phyloP scores from a whole-genome alignment of 2,329 filamentous ascomycete genomes.

The Fusarium lateritium region DNA sequence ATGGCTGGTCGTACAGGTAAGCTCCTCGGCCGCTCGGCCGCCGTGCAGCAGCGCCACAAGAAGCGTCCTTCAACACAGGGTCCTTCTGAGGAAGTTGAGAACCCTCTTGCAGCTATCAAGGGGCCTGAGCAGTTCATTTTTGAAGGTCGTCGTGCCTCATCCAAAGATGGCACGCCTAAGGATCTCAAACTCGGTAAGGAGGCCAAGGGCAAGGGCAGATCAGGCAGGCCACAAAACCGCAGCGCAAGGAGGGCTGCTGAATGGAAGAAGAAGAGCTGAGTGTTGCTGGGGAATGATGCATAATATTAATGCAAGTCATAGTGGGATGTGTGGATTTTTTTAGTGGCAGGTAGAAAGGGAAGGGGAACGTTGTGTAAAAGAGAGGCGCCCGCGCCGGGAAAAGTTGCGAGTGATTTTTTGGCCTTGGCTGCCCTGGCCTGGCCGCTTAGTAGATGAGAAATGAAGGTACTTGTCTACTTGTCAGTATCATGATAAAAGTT shows the following conservation, averaged over 20 bases:
- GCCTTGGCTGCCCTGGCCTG: slow-evolving; percentile 21
- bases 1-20: slow-evolving; percentile 80
- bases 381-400: slow-evolving; percentile 34
- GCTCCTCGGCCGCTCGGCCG: slow-evolving; percentile 79
- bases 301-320: slow-evolving; percentile 7
- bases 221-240: slow-evolving; percentile 56
- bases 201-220: slow-evolving; percentile 63
- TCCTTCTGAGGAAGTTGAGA: slow-evolving; percentile 38
- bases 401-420: slow-evolving; percentile 42
- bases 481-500: slow-evolving; percentile 7
- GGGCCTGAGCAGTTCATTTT: slow-evolving; percentile 82
- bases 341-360: slow-evolving; percentile 14
- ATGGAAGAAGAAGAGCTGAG: slow-evolving; percentile 61
- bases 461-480: slow-evolving; percentile 20
- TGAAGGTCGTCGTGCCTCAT: slow-evolving; percentile 82
- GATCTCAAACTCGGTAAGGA: slow-evolving; percentile 73
- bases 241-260: slow-evolving; percentile 58
- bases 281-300: slow-evolving; percentile 8
- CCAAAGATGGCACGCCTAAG: slow-evolving; percentile 74
- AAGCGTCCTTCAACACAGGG: slow-evolving; percentile 39
- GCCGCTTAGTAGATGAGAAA: slow-evolving; percentile 40
- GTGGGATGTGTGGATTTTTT: slow-evolving; percentile 22
- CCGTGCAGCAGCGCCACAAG: slow-evolving; percentile 62
- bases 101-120: slow-evolving; percentile 56
- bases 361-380: slow-evolving; percentile 15